Evolutionary conservation across 2,329 filamentous ascomycete genomes (phyloP).

Genomic region (Alternaria atra): DNA sequence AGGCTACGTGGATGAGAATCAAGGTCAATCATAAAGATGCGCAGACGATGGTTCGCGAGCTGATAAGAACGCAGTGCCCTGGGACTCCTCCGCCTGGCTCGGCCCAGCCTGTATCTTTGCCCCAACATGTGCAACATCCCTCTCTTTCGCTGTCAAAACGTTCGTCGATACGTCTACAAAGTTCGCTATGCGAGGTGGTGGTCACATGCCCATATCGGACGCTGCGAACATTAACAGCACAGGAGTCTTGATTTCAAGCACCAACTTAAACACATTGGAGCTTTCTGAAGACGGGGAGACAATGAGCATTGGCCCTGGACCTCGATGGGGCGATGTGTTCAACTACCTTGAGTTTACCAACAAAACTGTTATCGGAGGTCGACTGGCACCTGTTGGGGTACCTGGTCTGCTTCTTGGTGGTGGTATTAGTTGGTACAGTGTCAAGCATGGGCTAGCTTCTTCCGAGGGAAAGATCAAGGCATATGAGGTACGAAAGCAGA

Average conservation of each 20-base stretch:
- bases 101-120: too few relatives aligned
- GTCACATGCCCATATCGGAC: neutral
- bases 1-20: neutral
- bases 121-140: neutral
- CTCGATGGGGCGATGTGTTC: neutral
- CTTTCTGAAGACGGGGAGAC: neutral
- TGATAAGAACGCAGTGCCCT: too few relatives aligned
- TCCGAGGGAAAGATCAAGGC: neutral
- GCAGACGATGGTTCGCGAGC: too few relatives aligned
- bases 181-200: neutral
- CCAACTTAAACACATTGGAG: too few relatives aligned
- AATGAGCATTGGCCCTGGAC: neutral
- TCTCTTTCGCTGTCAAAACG: neutral
- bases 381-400: neutral
- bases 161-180: neutral
- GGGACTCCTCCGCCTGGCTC: too few relatives aligned
- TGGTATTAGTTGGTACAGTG: neutral
- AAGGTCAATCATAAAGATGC: too few relatives aligned
- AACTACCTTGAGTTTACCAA: neutral
- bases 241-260: neutral
- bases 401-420: neutral
- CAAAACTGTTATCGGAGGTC: neutral
- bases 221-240: neutral
- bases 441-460: neutral
- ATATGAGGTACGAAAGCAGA: too few relatives aligned